These are phyloP conservation scores for Umbilicus rupestris DNA, from an alignment of 164 flowering plant species.

Conservation along the genomic window DNA sequence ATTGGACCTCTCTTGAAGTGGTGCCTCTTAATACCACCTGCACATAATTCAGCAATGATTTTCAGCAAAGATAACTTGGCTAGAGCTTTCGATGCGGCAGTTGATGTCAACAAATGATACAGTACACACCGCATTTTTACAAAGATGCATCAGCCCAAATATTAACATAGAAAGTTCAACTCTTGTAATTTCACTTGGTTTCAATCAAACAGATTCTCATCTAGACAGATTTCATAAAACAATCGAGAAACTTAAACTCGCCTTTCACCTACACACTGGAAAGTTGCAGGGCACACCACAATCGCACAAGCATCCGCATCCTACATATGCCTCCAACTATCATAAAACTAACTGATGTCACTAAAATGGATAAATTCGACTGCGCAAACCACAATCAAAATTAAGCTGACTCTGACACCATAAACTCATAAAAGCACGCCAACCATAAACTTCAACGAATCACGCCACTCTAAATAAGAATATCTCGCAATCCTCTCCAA, in stretches of 20 bases:
- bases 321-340: no score
- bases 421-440: not conserved
- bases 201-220: not conserved
- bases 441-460: no score
- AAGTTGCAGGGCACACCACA: no score
- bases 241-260: not conserved
- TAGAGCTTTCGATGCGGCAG: not conserved
- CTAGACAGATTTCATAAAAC: not conserved
- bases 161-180: not conserved
- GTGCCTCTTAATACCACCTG: conserved; percentile 94
- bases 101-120: no score
- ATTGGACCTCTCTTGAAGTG: conserved; percentile 76
- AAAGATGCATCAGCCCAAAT: not conserved
- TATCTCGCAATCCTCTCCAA: no score
- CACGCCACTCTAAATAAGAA: no score
- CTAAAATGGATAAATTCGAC: no score
- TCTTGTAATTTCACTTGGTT: not conserved
- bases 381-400: no score
- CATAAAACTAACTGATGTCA: no score
- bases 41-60: not conserved
- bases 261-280: not conserved
- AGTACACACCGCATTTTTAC: no score
- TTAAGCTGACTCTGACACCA: no score
- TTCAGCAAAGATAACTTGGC: not conserved
- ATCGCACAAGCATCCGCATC: no score